Base-by-base conservation (phyloP, 768 basidiomycete genomes). In the Calvatia gigantea region DNA sequence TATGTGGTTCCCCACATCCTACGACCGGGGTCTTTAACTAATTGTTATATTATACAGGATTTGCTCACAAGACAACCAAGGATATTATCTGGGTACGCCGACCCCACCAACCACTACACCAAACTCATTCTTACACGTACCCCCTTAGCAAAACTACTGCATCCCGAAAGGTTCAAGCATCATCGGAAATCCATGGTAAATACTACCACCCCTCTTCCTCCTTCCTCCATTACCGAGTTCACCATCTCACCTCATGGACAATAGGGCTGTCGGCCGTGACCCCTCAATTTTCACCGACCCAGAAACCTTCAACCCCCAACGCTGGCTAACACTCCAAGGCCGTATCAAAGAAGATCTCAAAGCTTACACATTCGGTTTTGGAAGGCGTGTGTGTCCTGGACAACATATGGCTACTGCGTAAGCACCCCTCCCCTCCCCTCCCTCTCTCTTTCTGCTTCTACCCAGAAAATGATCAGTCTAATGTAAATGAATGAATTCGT, bases 371-470 rank as follows among this genome's bases (percentile, higher is more conserved):
- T 86, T 83, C 51, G 83, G 84, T 1, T 84, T 83, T 51, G 84
- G 83, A 12, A 66, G 81, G 58, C 67, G 74, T n/a, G 74, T 86
- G 4, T 89, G 86, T 57, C 85, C 85, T 0, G 86, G 86, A 0
- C 79, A 81, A 61, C 77, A 85, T 64, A 78, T 89, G 29, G 86
- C 79, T 6, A 72, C 70, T 54, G 65, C 67, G 76, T 72, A 58
- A 62, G 68, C 66, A 0, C 9, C 17, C 11, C 17, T 11, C 37
- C 15, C 28, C 38, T 25, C 33, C 3, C 46, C 9, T 14, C 21
- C 29, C 25, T 15, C 29, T 7, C 23, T 7, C 23, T 15, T 9
- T 5, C 5, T 9, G 2, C 32, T 37, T 12, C 25, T n/a, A 23
- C 33, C 2, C 29, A 6, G 32, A n/a, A n/a, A n/a, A n/a, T n/a